These are phyloP conservation scores for Vicia villosa DNA, from an alignment of 306 rosid genomes.

Conservation along the genomic window DNA sequence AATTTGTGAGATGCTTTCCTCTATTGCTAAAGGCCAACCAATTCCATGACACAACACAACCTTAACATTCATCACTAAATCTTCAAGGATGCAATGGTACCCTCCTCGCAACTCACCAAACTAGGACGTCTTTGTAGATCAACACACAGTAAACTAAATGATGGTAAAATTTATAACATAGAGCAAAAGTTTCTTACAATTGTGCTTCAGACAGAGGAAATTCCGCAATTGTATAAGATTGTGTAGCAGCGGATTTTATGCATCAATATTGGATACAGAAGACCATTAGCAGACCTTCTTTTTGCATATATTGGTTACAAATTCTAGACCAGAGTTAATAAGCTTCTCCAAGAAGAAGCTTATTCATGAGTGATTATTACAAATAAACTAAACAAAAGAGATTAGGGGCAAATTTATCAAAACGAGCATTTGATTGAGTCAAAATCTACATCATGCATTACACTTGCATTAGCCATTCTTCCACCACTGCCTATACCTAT, in stretches of 20 bases:
- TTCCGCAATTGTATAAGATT: slow-evolving; percentile 4
- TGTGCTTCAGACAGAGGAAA: slow-evolving; percentile 8
- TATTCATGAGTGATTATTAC: neutral
- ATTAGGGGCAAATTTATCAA: neutral
- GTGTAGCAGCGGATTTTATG: slow-evolving; percentile 31
- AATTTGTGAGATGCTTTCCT: too few relatives aligned
- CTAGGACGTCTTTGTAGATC: slow-evolving; percentile 8
- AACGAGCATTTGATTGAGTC: slow-evolving; percentile 1
- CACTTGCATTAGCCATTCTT: slow-evolving; percentile 17
- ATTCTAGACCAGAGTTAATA: slow-evolving; percentile 23
- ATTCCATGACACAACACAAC: too few relatives aligned
- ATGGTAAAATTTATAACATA: slow-evolving; percentile 14
- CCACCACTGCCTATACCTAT: neutral
- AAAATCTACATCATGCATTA: slow-evolving; percentile 13
- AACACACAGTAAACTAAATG: slow-evolving; percentile 20
- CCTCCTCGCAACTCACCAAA: slow-evolving; percentile 16
- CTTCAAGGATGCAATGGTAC: neutral
- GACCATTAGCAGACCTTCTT: slow-evolving; percentile 63
- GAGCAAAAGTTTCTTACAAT: neutral
- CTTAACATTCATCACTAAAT: too few relatives aligned
- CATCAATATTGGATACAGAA: slow-evolving; percentile 34
- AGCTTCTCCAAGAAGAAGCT: neutral
- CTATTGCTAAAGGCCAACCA: too few relatives aligned
- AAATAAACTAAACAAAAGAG: neutral
- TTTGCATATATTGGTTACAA: slow-evolving; percentile 55